Base-by-base conservation (phyloP, 345 rosid genomes). In the Hibiscus syriacus region DNA sequence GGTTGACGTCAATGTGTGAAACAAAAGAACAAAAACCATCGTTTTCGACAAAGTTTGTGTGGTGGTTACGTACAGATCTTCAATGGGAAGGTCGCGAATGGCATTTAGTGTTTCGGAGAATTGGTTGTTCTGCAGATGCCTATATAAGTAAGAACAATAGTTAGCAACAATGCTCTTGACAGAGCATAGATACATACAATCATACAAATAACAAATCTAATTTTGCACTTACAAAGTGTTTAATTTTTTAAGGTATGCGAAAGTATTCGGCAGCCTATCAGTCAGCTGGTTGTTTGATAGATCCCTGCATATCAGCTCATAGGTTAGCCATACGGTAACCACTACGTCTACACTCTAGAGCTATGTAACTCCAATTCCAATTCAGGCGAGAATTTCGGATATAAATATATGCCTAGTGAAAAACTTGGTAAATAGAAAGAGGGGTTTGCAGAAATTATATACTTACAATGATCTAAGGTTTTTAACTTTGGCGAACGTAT, bases 41-140 rank as follows among this genome's bases (percentile, higher is more conserved):
- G n/a, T 17, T 45, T 57, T 20, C 55, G 2, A 22, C 68, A 17
- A 56, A 57, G 25, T 25, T 57, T 13, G 50, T 29, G 22, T 41
- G 7, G 29, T 22, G 36, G 41, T 56, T 32, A 82, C 97, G 73
- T 84, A 93, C 98, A 91, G 64, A 63, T 88, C 86, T 55, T 85
- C 80, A 26, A 94, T 86, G 55, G 96, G 90, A 74, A 91, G 98
- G 65, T 75, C 73, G 0, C 79, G 79, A 22, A 91, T 84, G 77
- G 76, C 83, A 79, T 87, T 82, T 75, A 94, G 81, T 41, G 87
- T 72, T 70, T 97, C 98, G 7, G 84, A 82, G 56, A 94, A 78
- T 73, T 84, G 74, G 73, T 94, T 94, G 55, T 91, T 80, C 76
- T 91, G 89, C 79, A 94, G 70, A 73, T 79, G 71, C 85, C 99